Conservation (phyloP, 139 green algal genomes). For the Diplosphaera chodatii region DNA sequence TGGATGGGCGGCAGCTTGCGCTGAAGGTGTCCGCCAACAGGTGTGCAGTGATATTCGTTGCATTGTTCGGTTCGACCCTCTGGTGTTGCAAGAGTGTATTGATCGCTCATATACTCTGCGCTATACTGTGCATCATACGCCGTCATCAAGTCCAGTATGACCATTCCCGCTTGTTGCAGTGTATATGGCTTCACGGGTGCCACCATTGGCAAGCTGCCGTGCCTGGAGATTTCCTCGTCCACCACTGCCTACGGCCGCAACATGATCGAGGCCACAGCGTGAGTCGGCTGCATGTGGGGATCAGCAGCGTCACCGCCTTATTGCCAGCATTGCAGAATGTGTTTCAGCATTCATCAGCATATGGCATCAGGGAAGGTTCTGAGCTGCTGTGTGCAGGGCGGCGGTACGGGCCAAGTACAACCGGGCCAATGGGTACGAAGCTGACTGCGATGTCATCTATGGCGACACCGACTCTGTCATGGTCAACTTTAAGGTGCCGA, state of each 20-base stretch:
- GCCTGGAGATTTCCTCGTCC: conserved; percentile 82
- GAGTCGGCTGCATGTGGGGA: too few relatives aligned
- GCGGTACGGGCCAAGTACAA: conserved; percentile 62
- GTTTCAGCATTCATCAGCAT: too few relatives aligned
- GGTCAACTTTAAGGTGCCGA: conserved; percentile 88
- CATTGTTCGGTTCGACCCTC: too few relatives aligned
- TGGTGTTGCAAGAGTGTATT: too few relatives aligned
- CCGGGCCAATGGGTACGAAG: conserved; percentile 79
- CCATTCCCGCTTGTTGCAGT: conserved; percentile 43
- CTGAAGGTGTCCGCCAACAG: conserved; percentile 70
- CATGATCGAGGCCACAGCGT: conserved; percentile 94
- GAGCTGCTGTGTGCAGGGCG: too few relatives aligned
- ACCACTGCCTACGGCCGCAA: conserved; percentile 83
- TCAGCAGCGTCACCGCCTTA: too few relatives aligned
- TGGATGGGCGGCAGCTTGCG: conserved; percentile 93
- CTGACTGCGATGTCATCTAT: conserved; percentile 92
- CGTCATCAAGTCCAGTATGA: too few relatives aligned
- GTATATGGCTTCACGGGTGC: conserved; percentile 99
- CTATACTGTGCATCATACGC: too few relatives aligned
- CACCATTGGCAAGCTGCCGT: conserved; percentile 94
- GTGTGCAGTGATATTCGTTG: too few relatives aligned
- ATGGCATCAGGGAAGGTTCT: too few relatives aligned
- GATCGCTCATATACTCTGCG: too few relatives aligned
- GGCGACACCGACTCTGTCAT: conserved; percentile 98
- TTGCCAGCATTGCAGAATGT: too few relatives aligned